Base-by-base conservation (phyloP, 2,329 filamentous ascomycete species). In the Calonectria hongkongensis region DNA sequence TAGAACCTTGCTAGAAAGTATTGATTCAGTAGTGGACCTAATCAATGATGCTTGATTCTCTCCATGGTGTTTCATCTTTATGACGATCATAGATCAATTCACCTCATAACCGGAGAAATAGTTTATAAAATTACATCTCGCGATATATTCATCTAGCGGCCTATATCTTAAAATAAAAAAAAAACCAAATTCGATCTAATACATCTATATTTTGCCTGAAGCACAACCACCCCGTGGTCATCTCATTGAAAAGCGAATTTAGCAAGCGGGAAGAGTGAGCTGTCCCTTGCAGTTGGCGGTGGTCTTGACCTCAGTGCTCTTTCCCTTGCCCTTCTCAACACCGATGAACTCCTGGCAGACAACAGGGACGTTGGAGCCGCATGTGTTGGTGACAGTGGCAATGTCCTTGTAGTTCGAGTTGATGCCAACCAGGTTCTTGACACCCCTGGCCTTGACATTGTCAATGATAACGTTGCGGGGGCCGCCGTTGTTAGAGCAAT, bases 391-490 rank as follows among this genome's bases (percentile, higher is more conserved):
- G 71, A 79, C 72, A 69, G 54, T 78, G 18, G 78, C 58, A 18
- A 69, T 48, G 6, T 79, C 77, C 4, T 66, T 66, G 75, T 78
- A 79, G 77, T 79, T 79, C 64, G 77, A 79, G 75, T 79, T 79
- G 71, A 79, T 79, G 0, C 77, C 77, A 12, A 78, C 76, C 2
- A 79, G 66, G 63, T 75, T 76, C 68, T 70, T 71, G 68, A 79
- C 77, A 51, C 76, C 74, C 77, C 75, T 79, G 66, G 79, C 68
- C 12, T 78, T 60, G 6, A 79, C 77, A 39, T 71, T 71, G 16
- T 63, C 12, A 36, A 71, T 41, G 54, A 71, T 8, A 25, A 71
- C 69, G 39, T 79, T 73, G 66, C 77, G 77, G 16, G 77, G 79
- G 3, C 77, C 77, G 66, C 79, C 73, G 39, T 74, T 79, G 68